Evolutionary conservation across 2,329 filamentous ascomycete genomes (phyloP).

Genomic region (Ophiostoma quercus): DNA sequence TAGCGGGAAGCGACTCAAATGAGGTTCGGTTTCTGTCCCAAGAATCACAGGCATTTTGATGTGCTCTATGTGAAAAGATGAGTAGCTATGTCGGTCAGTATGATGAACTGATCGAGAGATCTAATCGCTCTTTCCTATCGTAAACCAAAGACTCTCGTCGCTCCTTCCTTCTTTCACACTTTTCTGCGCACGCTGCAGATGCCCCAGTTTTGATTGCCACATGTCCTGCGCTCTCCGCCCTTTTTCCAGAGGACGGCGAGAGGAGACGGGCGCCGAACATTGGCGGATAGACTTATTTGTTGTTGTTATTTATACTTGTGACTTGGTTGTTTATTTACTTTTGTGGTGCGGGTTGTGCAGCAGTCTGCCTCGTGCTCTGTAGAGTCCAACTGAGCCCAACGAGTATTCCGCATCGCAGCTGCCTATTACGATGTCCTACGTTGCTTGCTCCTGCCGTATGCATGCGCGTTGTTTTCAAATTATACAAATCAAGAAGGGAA

Average conservation of each 20-base stretch:
- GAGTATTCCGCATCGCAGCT: neutral
- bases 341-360: neutral
- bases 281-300: neutral
- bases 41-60: too few species aligned
- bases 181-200: conserved; percentile 15
- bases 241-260: conserved; percentile 3
- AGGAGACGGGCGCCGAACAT: neutral
- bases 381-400: neutral
- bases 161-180: conserved; percentile 15
- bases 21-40: neutral
- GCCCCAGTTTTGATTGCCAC: conserved; percentile 20
- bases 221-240: neutral
- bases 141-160: neutral
- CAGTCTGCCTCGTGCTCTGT: too few species aligned
- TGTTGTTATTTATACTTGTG: conserved; percentile 2
- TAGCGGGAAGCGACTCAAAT: neutral
- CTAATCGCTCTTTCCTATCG: neutral
- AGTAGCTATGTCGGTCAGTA: too few species aligned
- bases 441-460: neutral
- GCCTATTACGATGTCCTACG: neutral
- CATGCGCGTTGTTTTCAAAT: neutral
- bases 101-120: neutral
- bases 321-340: neutral
- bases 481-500: neutral
- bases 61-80: too few species aligned